Conservation (phyloP, 768 basidiomycete genomes). For the Mycena amicta region DNA sequence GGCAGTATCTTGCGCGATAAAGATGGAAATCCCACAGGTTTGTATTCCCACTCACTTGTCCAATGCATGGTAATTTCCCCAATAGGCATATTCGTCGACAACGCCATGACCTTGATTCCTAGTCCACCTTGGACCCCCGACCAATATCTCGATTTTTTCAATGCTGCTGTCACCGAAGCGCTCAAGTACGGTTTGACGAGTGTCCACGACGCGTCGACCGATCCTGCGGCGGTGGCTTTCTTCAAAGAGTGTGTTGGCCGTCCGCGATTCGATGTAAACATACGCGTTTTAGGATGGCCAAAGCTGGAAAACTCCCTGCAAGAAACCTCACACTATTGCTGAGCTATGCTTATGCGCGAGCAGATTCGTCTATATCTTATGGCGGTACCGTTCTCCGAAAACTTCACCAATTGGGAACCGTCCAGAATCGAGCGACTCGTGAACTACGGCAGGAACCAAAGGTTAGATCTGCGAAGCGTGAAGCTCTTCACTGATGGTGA, state of each 20-base stretch:
- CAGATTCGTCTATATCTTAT: constrained; percentile 67
- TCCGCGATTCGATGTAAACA: not conserved
- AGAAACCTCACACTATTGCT: constrained; percentile 23
- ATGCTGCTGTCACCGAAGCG: constrained; percentile 67
- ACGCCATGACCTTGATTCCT: constrained; percentile 79
- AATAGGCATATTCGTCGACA: constrained; percentile 88
- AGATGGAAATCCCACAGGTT: constrained; percentile 58
- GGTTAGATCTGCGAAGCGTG: constrained; percentile 63
- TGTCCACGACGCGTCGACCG: constrained; percentile 79
- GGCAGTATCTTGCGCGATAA: constrained; percentile 52
- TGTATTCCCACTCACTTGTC: no score
- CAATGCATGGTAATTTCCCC: no score
- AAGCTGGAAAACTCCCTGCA: constrained; percentile 68
- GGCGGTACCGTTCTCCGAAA: constrained; percentile 52
- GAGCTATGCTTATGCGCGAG: not conserved
- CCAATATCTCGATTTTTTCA: constrained; percentile 59
- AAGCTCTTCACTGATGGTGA: constrained; percentile 80
- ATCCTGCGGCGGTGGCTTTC: constrained; percentile 56
- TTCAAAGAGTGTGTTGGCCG: constrained; percentile 55
- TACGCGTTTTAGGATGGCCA: constrained; percentile 69
- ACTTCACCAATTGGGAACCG: constrained; percentile 60
- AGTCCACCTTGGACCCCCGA: constrained; percentile 65
- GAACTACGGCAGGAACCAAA: constrained; percentile 57
- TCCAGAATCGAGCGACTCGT: constrained; percentile 57
- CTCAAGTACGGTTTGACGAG: constrained; percentile 81